Evolutionary conservation across 2,329 filamentous ascomycete genomes (phyloP).

Genomic region (Paecilomyces formosus): DNA sequence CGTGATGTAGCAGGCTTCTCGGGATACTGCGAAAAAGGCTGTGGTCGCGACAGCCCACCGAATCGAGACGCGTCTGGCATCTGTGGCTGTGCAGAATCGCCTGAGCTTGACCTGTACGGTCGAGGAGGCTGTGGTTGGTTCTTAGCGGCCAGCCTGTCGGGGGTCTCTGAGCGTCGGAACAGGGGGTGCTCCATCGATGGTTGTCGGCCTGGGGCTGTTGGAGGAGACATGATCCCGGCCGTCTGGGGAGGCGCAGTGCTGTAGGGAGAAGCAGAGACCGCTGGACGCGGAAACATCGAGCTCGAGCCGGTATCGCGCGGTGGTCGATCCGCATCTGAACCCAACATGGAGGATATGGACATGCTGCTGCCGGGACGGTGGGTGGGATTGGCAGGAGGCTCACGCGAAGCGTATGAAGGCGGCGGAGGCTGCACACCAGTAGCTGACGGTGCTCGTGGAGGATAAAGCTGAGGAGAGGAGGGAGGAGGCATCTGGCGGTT

Average conservation of each 20-base stretch:
- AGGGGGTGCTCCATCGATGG: conserved; percentile 53
- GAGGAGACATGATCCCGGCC: conserved; percentile 37
- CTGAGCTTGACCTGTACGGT: conserved; percentile 30
- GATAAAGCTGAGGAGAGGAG: conserved; percentile 42
- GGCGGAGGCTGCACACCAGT: conserved; percentile 31
- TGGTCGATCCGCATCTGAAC: conserved; percentile 42
- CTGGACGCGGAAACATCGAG: conserved; percentile 42
- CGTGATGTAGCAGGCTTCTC: conserved; percentile 27
- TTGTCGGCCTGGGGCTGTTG: conserved; percentile 31
- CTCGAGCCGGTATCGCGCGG: conserved; percentile 39
- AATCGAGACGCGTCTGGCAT: conserved; percentile 25
- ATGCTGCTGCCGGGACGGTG: conserved; percentile 58
- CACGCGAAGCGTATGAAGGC: conserved; percentile 41
- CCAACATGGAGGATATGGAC: conserved; percentile 68
- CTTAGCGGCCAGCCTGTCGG: conserved; percentile 58
- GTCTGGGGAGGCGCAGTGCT: conserved; percentile 23
- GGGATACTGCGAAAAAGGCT: conserved; percentile 24
- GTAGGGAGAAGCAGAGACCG: conserved; percentile 25
- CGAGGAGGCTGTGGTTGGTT: conserved; percentile 21
- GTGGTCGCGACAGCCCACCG: conserved; percentile 20
- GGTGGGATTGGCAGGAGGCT: conserved; percentile 45
- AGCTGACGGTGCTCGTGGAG: conserved; percentile 32
- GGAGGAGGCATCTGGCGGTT: conserved; percentile 45
- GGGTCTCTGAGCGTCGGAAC: conserved; percentile 63
- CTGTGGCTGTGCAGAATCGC: conserved; percentile 17